Conservation (phyloP, 2,329 filamentous ascomycete genomes). For the Aspergillus quadricinctus region DNA sequence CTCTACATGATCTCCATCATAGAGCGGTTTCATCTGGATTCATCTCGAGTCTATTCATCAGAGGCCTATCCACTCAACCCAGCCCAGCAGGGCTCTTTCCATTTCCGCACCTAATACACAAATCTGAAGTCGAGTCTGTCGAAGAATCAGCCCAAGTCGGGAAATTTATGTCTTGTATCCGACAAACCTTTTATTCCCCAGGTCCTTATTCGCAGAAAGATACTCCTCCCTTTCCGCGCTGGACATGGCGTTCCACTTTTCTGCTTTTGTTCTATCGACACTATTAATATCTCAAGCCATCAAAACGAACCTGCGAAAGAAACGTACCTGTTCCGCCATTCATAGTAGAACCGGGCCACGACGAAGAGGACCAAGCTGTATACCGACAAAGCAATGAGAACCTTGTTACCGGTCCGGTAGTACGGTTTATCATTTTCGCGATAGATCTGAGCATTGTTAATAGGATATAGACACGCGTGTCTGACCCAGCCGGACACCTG, state of each 20-base stretch:
- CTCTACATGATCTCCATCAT: background rate
- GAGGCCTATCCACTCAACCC: background rate
- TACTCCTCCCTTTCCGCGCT: slow-evolving; percentile 36
- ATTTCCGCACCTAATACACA: slow-evolving; percentile 21
- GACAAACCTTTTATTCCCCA: slow-evolving; percentile 42
- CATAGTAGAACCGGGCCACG: slow-evolving; percentile 38
- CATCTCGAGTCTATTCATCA: background rate
- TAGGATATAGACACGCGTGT: background rate
- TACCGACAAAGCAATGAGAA: slow-evolving; percentile 51
- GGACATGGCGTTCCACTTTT: slow-evolving; percentile 39
- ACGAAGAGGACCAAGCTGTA: slow-evolving; percentile 50
- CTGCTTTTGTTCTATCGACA: slow-evolving; percentile 25
- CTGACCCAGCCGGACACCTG: slow-evolving; percentile 8
- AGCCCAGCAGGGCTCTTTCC: slow-evolving; percentile 3
- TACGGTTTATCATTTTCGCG: slow-evolving; percentile 52
- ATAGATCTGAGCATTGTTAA: slow-evolving; percentile 46
- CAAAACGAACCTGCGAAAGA: background rate
- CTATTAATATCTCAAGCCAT: slow-evolving; percentile 2
- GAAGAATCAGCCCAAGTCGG: background rate
- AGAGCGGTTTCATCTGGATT: background rate
- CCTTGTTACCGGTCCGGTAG: slow-evolving; percentile 56
- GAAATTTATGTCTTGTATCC: background rate
- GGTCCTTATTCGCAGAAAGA: slow-evolving; percentile 34
- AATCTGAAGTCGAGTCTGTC: slow-evolving; percentile 37
- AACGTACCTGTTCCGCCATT: slow-evolving; percentile 38